These are phyloP conservation scores for Salvia sclarea DNA, from an alignment of 305 asterid genomes.

Conservation along the genomic window DNA sequence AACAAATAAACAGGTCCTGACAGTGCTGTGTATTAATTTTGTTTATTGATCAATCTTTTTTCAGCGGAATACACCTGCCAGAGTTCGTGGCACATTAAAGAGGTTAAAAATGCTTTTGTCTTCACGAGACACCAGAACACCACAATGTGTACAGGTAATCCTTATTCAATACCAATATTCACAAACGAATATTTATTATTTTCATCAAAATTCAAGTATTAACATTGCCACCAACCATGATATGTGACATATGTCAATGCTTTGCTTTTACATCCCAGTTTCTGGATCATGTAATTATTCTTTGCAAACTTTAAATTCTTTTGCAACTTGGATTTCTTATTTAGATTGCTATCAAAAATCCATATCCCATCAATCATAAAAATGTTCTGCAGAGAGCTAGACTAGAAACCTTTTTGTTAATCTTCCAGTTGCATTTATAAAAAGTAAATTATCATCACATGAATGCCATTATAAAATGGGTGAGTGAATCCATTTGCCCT, in stretches of 20 bases:
- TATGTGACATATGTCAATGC: background rate
- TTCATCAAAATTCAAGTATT: constrained; percentile 5
- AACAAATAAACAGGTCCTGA: constrained; percentile 3
- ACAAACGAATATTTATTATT: background rate
- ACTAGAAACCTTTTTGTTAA: background rate
- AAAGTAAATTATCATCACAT: background rate
- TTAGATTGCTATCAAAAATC: background rate
- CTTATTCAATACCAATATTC: background rate
- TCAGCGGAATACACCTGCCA: background rate
- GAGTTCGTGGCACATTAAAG: background rate
- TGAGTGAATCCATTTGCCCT: background rate
- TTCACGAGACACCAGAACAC: background rate
- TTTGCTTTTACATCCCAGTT: background rate
- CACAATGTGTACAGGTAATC: background rate
- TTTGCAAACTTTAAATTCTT: background rate
- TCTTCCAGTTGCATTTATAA: background rate
- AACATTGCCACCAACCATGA: background rate
- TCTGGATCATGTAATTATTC: background rate
- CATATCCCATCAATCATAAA: constrained; percentile 14
- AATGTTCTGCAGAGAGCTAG: background rate
- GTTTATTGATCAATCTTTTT: background rate
- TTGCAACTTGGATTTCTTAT: background rate
- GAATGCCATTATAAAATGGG: background rate
- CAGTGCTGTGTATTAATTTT: background rate
- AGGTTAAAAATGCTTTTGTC: too few species aligned